A percentile compares a stretch with the other conserved stretches of the same genome.
These are phyloP conservation scores for Suhomyces canberraensis DNA, from an alignment of 805 yeast species.

Conservation along the genomic window DNA sequence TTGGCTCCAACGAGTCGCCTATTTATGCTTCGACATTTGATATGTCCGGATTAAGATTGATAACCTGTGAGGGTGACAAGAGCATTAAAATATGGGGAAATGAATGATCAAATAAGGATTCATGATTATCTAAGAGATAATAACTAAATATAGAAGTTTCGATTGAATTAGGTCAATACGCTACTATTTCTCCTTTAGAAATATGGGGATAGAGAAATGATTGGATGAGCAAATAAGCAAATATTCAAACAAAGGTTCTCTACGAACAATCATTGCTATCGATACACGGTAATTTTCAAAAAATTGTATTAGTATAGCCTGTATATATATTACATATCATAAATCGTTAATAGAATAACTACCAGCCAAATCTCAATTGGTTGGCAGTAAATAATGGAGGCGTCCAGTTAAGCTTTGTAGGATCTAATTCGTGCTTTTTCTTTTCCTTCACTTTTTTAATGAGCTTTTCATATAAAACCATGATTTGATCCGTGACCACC, in stretches of 20 bases:
- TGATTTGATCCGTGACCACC: slow-evolving; percentile 79
- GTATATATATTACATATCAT: background rate
- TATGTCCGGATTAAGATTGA: slow-evolving; percentile 69
- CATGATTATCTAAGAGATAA: no score
- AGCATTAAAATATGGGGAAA: slow-evolving; percentile 74
- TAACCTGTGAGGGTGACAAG: slow-evolving; percentile 91
- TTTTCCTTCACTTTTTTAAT: slow-evolving; percentile 52
- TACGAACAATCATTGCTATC: no score
- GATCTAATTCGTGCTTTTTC: slow-evolving; percentile 72
- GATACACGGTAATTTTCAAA: no score
- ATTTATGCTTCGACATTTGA: slow-evolving; percentile 74
- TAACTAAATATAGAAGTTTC: no score
- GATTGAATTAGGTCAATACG: no score
- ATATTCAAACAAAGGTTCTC: no score
- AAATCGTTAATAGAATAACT: slow-evolving; percentile 12
- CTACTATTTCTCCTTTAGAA: no score
- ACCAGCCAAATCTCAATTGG: slow-evolving; percentile 95
- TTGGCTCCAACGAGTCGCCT: slow-evolving; percentile 71
- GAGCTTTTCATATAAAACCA: slow-evolving; percentile 69
- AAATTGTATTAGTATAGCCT: no score
- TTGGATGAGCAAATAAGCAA: no score
- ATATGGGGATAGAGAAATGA: no score
- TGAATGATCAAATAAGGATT: background rate
- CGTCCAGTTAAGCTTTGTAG: slow-evolving; percentile 76
- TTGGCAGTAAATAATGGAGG: slow-evolving; percentile 97